Conservation (phyloP, 495 filamentous ascomycete species). For the Daldinia loculata region DNA sequence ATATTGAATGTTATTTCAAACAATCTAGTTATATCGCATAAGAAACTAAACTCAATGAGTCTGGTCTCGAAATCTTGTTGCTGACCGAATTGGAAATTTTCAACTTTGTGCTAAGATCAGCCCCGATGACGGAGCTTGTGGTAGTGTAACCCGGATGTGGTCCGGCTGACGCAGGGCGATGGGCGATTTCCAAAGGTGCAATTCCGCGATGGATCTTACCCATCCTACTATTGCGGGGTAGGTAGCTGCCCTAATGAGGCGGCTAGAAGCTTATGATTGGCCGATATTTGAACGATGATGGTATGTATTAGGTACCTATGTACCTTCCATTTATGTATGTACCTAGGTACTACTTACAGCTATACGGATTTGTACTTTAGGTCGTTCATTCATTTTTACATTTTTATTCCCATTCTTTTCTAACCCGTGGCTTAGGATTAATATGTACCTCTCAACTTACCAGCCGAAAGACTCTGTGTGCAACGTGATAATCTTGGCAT, state of each 20-base stretch:
- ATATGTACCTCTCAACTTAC: conserved; percentile 16
- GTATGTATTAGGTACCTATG: neutral
- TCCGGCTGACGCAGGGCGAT: neutral
- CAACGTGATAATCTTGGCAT: conserved; percentile 72
- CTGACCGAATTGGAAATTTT: conserved; percentile 34
- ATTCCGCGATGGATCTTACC: conserved; percentile 15
- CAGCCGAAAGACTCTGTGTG: conserved; percentile 69
- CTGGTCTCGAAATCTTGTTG: conserved; percentile 5
- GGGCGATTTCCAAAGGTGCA: neutral
- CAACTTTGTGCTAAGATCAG: conserved; percentile 29
- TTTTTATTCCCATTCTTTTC: neutral
- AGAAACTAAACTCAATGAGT: conserved; percentile 17
- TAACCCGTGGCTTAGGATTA: neutral
- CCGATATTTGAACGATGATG: neutral
- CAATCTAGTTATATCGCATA: neutral
- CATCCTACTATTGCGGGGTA: conserved; percentile 23
- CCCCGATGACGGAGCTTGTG: conserved; percentile 37
- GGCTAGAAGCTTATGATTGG: conserved; percentile 23
- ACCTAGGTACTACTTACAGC: no score
- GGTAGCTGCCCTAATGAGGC: conserved; percentile 40
- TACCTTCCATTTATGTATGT: neutral
- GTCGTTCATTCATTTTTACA: neutral
- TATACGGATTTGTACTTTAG: neutral
- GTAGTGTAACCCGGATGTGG: neutral
- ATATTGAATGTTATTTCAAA: neutral